Evolutionary conservation across 2,329 filamentous ascomycete species (phyloP), one percentile per base, ranked within the genome.

Genomic region (Stemphylium vesicarium): DNA sequence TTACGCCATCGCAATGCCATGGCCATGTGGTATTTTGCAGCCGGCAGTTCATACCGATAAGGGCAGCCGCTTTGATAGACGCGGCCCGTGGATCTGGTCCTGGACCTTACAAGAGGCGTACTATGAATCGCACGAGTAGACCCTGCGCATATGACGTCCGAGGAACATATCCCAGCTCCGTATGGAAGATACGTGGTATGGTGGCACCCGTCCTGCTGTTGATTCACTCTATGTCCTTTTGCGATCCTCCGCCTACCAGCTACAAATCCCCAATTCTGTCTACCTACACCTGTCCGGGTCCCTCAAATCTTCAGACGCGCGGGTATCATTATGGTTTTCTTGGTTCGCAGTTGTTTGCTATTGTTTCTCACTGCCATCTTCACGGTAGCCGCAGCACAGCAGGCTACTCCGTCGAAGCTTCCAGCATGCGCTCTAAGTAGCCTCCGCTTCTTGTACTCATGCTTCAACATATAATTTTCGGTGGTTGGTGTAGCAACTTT

Each of bases 371-470:
- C 38, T 31, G 33, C 40, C 31, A 31, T 55, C 13, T 58, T 32
- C 15, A 36, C 44, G 42, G 42, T 36, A 26, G 15, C 47, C 33
- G 39, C 46, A 36, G 42, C 51, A 39, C 51, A 54, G 26, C 45
- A 55, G 40, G 31, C 36, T n/a, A 11, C 43, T 7, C 31, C 33
- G 12, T 26, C 41, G 18, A 48, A 36, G 20, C 37, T 59, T 37
- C 62, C 62, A 6, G 18, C 35, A 15, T 64, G 62, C 40, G 62
- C 62, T 54, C 60, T 64, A 47, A 63, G 60, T 59, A 22, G 11
- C n/a, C 4, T 41, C 12, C 35, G 11, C 18, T 42, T 26, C 31
- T 31, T 20, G 10, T 16, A 44, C n/a, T 22, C n/a, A 22, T 2
- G 32, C 4, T 44, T 37, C 29, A 13, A 8, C 24, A 31, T 22